These are phyloP conservation scores for Toxoplasma gondii DNA, from an alignment of 169 alveolate species.

Conservation along the genomic window DNA sequence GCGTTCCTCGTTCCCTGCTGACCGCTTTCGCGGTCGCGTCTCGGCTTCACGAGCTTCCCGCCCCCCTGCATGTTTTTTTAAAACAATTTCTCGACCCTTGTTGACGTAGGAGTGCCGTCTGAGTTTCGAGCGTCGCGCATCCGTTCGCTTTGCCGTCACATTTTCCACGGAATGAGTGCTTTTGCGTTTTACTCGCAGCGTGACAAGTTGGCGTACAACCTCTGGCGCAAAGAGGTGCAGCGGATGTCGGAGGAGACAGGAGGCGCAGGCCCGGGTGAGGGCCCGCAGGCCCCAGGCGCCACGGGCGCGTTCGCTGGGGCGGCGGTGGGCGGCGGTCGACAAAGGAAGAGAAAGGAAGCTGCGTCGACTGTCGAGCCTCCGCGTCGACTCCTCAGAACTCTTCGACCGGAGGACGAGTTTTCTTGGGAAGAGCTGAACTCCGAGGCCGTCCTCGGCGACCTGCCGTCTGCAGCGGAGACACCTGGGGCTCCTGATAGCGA, in stretches of 20 bases:
- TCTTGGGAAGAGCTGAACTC: neutral
- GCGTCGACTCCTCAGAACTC: constrained; percentile 1
- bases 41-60: too few relatives aligned
- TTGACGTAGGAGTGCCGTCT: too few relatives aligned
- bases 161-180: neutral
- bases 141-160: neutral
- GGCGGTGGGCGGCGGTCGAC: constrained; percentile 12
- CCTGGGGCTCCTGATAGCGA: neutral
- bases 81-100: too few relatives aligned
- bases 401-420: constrained; percentile 21
- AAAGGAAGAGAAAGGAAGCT: constrained; percentile 7
- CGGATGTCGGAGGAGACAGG: neutral
- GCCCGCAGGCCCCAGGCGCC: neutral
- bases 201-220: neutral
- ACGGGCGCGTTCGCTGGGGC: neutral
- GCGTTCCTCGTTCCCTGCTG: too few relatives aligned
- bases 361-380: constrained; percentile 31
- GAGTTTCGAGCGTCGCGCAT: too few relatives aligned
- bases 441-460: neutral
- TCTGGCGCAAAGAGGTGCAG: constrained; percentile 43
- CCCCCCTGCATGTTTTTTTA: too few relatives aligned
- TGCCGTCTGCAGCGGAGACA: neutral
- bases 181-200: neutral
- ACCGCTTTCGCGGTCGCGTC: too few relatives aligned
- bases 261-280: neutral